Evolutionary conservation across 768 basidiomycete species (phyloP).

Genomic region (Lactifluus subvellereus): DNA sequence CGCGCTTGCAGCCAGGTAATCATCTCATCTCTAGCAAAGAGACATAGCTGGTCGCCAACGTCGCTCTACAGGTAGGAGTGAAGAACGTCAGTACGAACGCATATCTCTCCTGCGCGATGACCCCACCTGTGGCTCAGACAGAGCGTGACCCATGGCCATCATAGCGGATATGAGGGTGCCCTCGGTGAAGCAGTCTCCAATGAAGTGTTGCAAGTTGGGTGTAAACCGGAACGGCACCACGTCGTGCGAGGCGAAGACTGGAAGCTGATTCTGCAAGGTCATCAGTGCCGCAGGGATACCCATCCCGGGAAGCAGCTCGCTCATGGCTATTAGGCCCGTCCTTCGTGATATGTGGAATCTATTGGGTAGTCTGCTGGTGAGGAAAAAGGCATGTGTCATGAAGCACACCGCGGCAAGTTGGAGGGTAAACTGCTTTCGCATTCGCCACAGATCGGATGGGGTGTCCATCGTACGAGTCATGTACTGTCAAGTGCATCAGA

Average conservation of each 20-base stretch:
- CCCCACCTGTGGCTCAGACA: slow-evolving; percentile 84
- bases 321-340: slow-evolving; percentile 88
- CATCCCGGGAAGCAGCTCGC: slow-evolving; percentile 81
- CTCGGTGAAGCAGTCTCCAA: slow-evolving; percentile 85
- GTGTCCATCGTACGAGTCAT: slow-evolving; percentile 82
- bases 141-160: slow-evolving; percentile 83
- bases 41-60: slow-evolving; percentile 83
- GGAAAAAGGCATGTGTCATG: slow-evolving; percentile 82
- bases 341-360: slow-evolving; percentile 87
- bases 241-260: slow-evolving; percentile 70
- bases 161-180: slow-evolving; percentile 82
- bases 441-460: slow-evolving; percentile 86
- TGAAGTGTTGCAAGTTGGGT: slow-evolving; percentile 90
- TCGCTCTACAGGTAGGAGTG: slow-evolving; percentile 55
- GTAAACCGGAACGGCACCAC: slow-evolving; percentile 96
- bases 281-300: slow-evolving; percentile 14
- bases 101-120: neutral
- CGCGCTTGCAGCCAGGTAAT: slow-evolving; percentile 62
- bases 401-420: slow-evolving; percentile 87
- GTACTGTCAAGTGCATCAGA: slow-evolving; percentile 49
- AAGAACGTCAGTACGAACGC: slow-evolving; percentile 5
- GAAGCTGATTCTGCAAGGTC: slow-evolving; percentile 41
- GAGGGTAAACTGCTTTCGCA: slow-evolving; percentile 93
- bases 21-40: slow-evolving; percentile 93
- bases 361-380: slow-evolving; percentile 76